Base-by-base conservation (phyloP, 2,329 filamentous ascomycete genomes). In the Colletotrichum destructivum region DNA sequence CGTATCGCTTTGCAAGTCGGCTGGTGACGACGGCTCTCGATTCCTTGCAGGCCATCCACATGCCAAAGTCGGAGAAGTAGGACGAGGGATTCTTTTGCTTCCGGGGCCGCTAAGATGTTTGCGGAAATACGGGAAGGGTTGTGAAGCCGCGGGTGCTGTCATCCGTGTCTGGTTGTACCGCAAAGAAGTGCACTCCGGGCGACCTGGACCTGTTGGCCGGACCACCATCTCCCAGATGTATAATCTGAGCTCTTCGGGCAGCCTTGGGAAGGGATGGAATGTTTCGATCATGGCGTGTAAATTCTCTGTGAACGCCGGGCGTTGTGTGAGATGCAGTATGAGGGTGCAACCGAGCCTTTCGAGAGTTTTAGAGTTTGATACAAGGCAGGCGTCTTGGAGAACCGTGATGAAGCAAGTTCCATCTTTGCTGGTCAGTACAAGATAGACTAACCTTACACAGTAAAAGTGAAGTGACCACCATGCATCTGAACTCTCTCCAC, bases 11-110 rank as follows among this genome's bases (percentile, higher is more conserved):
- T 49, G 1, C 11, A 1, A 66, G 47, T 15, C 38, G 26, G 23
- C 31, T 40, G 31, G 2, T 51, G 26, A 66, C 62, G 6, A 66
- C n/a, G 11, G n/a, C 42, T 59, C 62, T 66, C 21, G 62, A 66
- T 2, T 66, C 62, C 54, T n/a, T 49, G 40, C 62, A 66, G 52
- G 54, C 62, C 16, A n/a, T 66, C 62, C 62, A 66, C 62, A 66
- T 49, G 12, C 62, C 62, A 40, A 66, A 51, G 42, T 66, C 62
- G 35, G 21, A 57, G 12, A 59, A 66, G 42, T 66, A 66, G 21
- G 44, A n/a, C 0, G 62, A 66, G 13, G 62, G 54, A 42, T 64
- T 64, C 1, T 44, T 11, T 5, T 55, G 13, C 23, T 35, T 59
- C 44, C 62, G 42, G 26, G 44, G 54, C 44, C 16, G n/a, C 18